These are phyloP conservation scores for Cyathus striatus DNA, from an alignment of 768 basidiomycete genomes.

Conservation along the genomic window DNA sequence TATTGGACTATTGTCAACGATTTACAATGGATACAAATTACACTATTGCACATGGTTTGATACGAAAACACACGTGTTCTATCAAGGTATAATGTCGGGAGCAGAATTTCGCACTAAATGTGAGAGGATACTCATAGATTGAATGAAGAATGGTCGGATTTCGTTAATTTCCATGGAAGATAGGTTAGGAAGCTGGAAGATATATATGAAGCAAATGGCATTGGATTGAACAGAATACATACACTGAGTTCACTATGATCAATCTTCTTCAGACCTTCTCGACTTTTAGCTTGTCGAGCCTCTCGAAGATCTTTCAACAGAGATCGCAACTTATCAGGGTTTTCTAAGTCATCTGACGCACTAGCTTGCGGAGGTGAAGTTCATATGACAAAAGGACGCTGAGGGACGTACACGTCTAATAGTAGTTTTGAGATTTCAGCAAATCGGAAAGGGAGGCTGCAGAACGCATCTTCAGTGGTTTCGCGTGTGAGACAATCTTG, in stretches of 20 bases:
- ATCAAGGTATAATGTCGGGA: too few relatives aligned
- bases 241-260: constrained; percentile 82
- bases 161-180: constrained; percentile 94
- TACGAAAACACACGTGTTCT: too few relatives aligned
- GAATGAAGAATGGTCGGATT: constrained; percentile 83
- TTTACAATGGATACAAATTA: too few relatives aligned
- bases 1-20: too few relatives aligned
- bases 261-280: constrained; percentile 76
- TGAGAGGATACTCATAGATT: constrained; percentile 70
- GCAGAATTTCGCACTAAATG: constrained; percentile 40
- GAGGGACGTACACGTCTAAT: constrained; percentile 74
- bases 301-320: constrained; percentile 94
- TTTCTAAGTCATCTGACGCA: constrained; percentile 85
- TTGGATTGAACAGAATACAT: constrained; percentile 17
- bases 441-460: constrained; percentile 80
- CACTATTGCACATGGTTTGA: too few relatives aligned
- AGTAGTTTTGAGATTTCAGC: constrained; percentile 88
- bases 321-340: constrained; percentile 78
- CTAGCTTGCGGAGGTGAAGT: constrained; percentile 32
- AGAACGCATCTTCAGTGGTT: constrained; percentile 69
- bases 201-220: not conserved
- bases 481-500: constrained; percentile 73
- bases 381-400: not conserved
- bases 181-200: constrained; percentile 68
- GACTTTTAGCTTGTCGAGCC: constrained; percentile 89